Evolutionary conservation across 1,139 yeast species (phyloP).

Genomic region (Yamadazyma diddensiae): DNA sequence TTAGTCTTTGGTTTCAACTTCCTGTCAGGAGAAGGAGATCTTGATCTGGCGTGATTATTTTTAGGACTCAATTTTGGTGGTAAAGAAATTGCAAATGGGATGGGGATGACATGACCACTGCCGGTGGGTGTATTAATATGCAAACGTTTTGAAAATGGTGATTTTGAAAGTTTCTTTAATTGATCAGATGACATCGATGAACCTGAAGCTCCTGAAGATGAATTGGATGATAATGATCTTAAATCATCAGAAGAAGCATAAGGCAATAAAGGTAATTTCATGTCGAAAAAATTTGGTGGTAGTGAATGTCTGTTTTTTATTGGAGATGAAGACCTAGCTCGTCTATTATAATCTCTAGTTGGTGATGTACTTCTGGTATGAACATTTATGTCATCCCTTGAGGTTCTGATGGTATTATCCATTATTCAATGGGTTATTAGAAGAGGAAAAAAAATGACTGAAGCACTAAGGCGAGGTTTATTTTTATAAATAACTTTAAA

Average conservation of each 20-base stretch:
- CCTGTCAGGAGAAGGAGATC: conserved; percentile 14
- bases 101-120: conserved; percentile 33
- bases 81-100: conserved; percentile 41
- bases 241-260: conserved; percentile 16
- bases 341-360: conserved; percentile 14
- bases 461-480: neutral
- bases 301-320: conserved; percentile 24
- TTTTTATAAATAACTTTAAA: too few species aligned
- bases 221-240: conserved; percentile 13
- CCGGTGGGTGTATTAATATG: conserved; percentile 31
- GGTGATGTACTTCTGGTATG: conserved; percentile 2
- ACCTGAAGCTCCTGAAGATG: conserved; percentile 11
- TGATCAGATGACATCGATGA: conserved; percentile 18
- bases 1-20: conserved; percentile 16
- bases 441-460: neutral
- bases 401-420: neutral
- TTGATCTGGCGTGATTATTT: conserved; percentile 13
- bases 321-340: conserved; percentile 33
- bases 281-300: conserved; percentile 23
- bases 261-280: conserved; percentile 24
- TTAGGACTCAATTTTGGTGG: conserved; percentile 41
- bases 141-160: conserved; percentile 36
- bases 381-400: conserved; percentile 22
- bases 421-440: neutral
- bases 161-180: conserved; percentile 30